A percentile compares a stretch with the other conserved stretches of the same genome.
These are phyloP conservation scores for Achlya hypogyna DNA, from an alignment of 352 stramenopile genomes.

Conservation along the genomic window DNA sequence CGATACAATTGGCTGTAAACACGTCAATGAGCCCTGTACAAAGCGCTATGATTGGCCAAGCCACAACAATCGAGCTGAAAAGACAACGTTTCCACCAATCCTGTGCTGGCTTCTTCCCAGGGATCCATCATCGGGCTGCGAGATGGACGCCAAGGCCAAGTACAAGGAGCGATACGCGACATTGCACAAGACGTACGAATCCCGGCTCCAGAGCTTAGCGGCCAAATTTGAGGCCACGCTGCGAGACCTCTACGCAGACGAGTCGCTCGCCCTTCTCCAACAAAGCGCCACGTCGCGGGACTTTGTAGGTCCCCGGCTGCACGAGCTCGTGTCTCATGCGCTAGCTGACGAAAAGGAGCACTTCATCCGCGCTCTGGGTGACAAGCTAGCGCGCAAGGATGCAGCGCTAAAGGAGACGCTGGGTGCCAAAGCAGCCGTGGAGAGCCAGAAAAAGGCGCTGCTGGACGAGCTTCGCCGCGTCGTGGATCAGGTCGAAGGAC, in stretches of 20 bases:
- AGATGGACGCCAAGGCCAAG: slow-evolving; percentile 55
- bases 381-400: slow-evolving; percentile 63
- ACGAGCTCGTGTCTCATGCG: slow-evolving; percentile 56
- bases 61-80: no score
- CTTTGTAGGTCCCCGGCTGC: slow-evolving; percentile 44
- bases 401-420: slow-evolving; percentile 47
- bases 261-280: slow-evolving; percentile 50
- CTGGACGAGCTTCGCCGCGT: slow-evolving; percentile 32
- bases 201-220: slow-evolving; percentile 48
- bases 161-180: slow-evolving; percentile 56
- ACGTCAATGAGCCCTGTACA: no score
- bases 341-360: slow-evolving; percentile 60
- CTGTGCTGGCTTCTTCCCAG: neutral
- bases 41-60: no score
- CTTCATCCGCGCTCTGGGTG: slow-evolving; percentile 59
- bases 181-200: slow-evolving; percentile 66
- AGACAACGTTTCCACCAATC: neutral
- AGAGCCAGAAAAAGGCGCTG: slow-evolving; percentile 39
- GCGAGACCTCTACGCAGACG: slow-evolving; percentile 43
- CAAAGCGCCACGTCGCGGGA: slow-evolving; percentile 56
- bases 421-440: slow-evolving; percentile 31
- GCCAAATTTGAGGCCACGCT: slow-evolving; percentile 42
- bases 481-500: slow-evolving; percentile 22
- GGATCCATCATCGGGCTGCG: neutral
- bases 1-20: no score